Percentiles rank a stretch among this genome's conserved stretches.
Conservation (phyloP, 148 eudicot genomes). For the Fagopyrum tataricum region DNA sequence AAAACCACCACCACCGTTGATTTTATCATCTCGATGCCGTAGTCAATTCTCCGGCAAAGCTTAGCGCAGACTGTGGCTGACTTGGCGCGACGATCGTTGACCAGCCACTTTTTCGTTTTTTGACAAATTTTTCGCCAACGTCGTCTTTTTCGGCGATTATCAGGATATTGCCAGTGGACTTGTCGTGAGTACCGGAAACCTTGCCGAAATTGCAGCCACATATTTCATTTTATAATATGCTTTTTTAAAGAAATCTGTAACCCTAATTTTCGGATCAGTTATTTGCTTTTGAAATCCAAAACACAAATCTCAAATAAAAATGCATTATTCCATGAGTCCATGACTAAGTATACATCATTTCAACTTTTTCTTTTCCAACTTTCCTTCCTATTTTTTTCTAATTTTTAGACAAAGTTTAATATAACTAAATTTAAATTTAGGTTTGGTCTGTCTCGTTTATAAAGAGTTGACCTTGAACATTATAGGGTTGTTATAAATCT, state of each 20-base stretch:
- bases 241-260: neutral
- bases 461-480: too few species aligned
- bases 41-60: neutral
- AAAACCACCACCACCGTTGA: neutral
- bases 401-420: too few species aligned
- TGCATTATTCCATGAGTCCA: too few species aligned
- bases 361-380: too few species aligned
- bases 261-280: neutral
- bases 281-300: neutral
- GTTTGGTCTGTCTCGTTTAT: too few species aligned
- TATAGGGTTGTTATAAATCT: too few species aligned
- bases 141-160: neutral
- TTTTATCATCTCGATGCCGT: neutral
- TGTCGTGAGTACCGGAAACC: neutral
- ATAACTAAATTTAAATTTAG: too few species aligned
- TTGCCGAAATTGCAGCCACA: neutral
- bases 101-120: neutral
- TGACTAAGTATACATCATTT: too few species aligned
- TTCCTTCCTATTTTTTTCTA: too few species aligned
- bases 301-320: neutral
- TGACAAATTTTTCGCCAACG: neutral
- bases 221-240: neutral
- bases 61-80: neutral
- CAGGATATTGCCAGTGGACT: neutral
- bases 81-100: neutral